A percentile compares a stretch with the other conserved stretches of the same genome.
Evolutionary conservation across 108 stramenopile genomes (phyloP).

Genomic region (Thalassiosira profunda): DNA sequence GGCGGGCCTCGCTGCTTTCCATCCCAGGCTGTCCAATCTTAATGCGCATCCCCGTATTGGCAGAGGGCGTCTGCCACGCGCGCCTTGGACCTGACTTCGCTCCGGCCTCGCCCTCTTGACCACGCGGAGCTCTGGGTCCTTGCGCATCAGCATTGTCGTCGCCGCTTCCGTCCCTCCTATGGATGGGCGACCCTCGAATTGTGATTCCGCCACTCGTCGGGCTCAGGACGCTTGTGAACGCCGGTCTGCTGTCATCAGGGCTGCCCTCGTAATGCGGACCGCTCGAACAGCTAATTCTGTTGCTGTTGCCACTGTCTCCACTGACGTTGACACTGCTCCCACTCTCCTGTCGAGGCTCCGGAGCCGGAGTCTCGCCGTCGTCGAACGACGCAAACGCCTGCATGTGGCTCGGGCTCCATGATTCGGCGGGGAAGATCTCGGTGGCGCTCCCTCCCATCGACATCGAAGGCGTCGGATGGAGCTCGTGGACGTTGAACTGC

Average conservation of each 20-base stretch:
- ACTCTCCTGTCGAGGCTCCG: too few species aligned
- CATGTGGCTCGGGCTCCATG: slow-evolving; percentile 17
- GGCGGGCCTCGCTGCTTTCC: slow-evolving; percentile 9
- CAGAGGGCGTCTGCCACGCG: slow-evolving; percentile 23
- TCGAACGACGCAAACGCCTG: slow-evolving; percentile 8
- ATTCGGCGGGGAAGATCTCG: neutral
- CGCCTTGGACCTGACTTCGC: neutral
- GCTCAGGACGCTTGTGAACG: slow-evolving; percentile 2
- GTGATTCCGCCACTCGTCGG: slow-evolving; percentile 24
- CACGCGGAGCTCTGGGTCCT: neutral
- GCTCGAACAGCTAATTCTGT: neutral
- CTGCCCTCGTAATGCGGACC: neutral
- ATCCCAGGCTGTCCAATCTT: slow-evolving; percentile 25
- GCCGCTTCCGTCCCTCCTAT: slow-evolving; percentile 5
- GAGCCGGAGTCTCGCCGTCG: too few species aligned
- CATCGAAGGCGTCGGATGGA: too few species aligned
- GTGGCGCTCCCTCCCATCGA: too few species aligned
- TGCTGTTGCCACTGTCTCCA: neutral
- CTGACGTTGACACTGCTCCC: neutral
- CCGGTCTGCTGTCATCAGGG: neutral
- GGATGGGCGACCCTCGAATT: slow-evolving; percentile 44
- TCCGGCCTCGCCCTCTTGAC: neutral
- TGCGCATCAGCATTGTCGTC: neutral
- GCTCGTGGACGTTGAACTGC: slow-evolving; percentile 1
- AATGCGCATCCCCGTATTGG: slow-evolving; percentile 14